Evolutionary conservation across 495 filamentous ascomycete genomes (phyloP).

Genomic region (Hypoxylon fragiforme): DNA sequence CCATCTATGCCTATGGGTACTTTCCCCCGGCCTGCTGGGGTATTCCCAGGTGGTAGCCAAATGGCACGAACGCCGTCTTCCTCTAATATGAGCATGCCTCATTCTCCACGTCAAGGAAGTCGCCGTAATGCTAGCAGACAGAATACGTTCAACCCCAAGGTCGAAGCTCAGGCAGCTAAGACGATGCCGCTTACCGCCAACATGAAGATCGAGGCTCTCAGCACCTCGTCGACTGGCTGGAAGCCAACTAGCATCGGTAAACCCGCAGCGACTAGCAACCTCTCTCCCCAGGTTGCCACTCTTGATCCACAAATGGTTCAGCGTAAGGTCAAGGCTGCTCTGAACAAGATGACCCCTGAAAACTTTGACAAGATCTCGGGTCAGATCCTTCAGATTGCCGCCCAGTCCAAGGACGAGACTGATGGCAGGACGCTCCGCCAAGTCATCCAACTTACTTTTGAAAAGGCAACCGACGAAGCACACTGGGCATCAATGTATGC

Average conservation of each 20-base stretch:
- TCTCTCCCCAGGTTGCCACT: slow-evolving; percentile 55
- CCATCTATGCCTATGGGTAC: slow-evolving; percentile 59
- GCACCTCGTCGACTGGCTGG: slow-evolving; percentile 74
- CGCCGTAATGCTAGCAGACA: slow-evolving; percentile 67
- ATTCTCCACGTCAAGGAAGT: slow-evolving; percentile 56
- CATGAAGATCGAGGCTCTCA: slow-evolving; percentile 77
- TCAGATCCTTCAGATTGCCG: slow-evolving; percentile 89
- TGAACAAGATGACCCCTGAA: slow-evolving; percentile 99
- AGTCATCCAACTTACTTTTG: slow-evolving; percentile 97
- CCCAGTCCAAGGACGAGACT: slow-evolving; percentile 90
- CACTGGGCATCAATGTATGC: slow-evolving; percentile 99
- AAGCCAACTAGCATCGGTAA: slow-evolving; percentile 76
- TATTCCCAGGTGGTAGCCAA: slow-evolving; percentile 57
- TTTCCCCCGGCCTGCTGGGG: slow-evolving; percentile 58
- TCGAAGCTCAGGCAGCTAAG: slow-evolving; percentile 69
- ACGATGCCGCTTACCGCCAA: slow-evolving; percentile 86
- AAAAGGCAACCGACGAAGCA: slow-evolving; percentile 98
- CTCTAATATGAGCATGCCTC: slow-evolving; percentile 49
- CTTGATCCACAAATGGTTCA: slow-evolving; percentile 93
- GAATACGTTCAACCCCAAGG: slow-evolving; percentile 54
- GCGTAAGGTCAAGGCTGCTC: slow-evolving; percentile 94
- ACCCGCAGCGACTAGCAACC: slow-evolving; percentile 37
- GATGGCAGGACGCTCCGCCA: slow-evolving; percentile 95
- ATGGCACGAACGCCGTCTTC: slow-evolving; percentile 56
- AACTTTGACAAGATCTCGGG: slow-evolving; percentile 96